phyloP scores from a whole-genome alignment of 306 rosid genomes.

The Datisca glomerata region DNA sequence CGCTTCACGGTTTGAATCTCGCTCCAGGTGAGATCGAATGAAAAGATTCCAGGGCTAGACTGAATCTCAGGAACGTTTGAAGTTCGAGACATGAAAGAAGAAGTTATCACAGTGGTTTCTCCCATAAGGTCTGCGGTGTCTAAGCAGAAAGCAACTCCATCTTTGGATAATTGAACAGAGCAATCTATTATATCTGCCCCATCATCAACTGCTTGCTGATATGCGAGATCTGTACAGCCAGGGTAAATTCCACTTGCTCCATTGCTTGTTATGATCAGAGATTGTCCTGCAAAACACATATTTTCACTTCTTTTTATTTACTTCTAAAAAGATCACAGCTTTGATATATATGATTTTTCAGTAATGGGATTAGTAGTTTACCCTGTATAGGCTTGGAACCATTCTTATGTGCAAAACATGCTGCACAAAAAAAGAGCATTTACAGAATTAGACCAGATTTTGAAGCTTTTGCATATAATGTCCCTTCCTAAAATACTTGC shows the following conservation, averaged over 20 bases:
- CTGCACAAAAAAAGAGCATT: conserved; percentile 28
- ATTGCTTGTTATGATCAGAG: conserved; percentile 51
- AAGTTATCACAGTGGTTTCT: conserved; percentile 34
- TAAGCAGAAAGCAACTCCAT: conserved; percentile 71
- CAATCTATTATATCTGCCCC: conserved; percentile 85
- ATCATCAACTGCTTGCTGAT: conserved; percentile 55
- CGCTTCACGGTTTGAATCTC: conserved; percentile 70
- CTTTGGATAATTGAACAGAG: conserved; percentile 82
- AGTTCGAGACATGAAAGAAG: conserved; percentile 43
- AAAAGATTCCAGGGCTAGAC: conserved; percentile 51
- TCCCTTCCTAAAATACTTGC: too few species aligned
- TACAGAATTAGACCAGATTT: conserved; percentile 12
- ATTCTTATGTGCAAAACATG: conserved; percentile 44
- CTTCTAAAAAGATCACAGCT: too few species aligned
- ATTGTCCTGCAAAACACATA: conserved; percentile 23
- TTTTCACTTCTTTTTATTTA: too few species aligned
- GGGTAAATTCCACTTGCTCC: conserved; percentile 87
- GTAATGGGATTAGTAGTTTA: conserved; percentile 10
- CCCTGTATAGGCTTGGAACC: conserved; percentile 30
- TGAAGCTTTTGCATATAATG: too few species aligned
- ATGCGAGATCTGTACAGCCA: conserved; percentile 78
- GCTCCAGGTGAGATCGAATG: conserved; percentile 73
- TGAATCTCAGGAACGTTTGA: conserved; percentile 57
- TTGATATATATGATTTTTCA: too few species aligned
- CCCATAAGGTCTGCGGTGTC: conserved; percentile 28